Evolutionary conservation across 805 yeast genomes (phyloP).

Genomic region (Candida tallmaniae): DNA sequence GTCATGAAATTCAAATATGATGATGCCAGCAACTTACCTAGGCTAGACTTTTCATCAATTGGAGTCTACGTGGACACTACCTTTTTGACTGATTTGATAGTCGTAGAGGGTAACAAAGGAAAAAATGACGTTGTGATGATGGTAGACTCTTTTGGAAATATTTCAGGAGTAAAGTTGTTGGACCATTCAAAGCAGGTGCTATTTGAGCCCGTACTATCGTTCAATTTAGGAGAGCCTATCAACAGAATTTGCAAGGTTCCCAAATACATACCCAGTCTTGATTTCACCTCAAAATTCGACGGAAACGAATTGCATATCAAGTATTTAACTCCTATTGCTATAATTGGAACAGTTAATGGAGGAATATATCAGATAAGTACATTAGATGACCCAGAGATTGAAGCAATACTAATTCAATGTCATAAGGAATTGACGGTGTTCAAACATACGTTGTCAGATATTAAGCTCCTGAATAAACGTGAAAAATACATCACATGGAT

Average conservation of each 20-base stretch:
- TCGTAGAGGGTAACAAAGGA: conserved; percentile 4
- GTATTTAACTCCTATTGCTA: conserved; percentile 6
- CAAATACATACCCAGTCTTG: not conserved
- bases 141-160: conserved; percentile 30
- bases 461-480: conserved; percentile 7
- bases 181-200: conserved; percentile 3
- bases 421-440: conserved; percentile 11
- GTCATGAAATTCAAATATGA: not conserved
- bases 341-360: conserved; percentile 27
- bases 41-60: not conserved
- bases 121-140: conserved; percentile 4
- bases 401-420: conserved; percentile 12
- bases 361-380: conserved; percentile 18
- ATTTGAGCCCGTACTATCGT: conserved; percentile 10
- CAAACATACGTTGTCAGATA: conserved; percentile 8
- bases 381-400: conserved; percentile 12
- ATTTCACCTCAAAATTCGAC: conserved; percentile 9
- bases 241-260: conserved; percentile 16
- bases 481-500: conserved; percentile 11
- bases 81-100: conserved; percentile 5
- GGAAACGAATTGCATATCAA: not conserved
- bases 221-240: conserved; percentile 26
- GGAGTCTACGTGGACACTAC: conserved; percentile 2
- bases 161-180: conserved; percentile 10
- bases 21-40: not conserved